phyloP scores from a whole-genome alignment of 208 protist genomes.

The Porcisia hertigi region DNA sequence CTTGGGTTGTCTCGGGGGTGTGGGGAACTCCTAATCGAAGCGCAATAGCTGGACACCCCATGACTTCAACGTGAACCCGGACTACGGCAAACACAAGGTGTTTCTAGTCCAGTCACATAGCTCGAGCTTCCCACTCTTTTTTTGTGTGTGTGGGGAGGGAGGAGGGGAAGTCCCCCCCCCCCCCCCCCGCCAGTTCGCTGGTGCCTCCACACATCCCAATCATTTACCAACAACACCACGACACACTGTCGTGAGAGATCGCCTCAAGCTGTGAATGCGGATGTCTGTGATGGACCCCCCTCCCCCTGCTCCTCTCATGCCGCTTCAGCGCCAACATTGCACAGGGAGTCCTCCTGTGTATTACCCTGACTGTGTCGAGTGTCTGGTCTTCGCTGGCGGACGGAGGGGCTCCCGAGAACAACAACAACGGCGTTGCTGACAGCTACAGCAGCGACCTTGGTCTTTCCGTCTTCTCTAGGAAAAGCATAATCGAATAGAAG shows the following conservation, averaged over 20 bases:
- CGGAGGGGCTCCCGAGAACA: neutral
- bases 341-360: neutral
- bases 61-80: too few relatives aligned
- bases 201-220: neutral
- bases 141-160: too few relatives aligned
- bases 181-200: too few relatives aligned
- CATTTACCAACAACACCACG: neutral
- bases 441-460: neutral
- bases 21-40: too few relatives aligned
- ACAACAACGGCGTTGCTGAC: neutral
- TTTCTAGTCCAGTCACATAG: too few relatives aligned
- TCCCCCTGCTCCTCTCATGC: neutral
- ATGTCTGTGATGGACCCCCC: neutral
- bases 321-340: neutral
- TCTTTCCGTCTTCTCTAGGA: neutral
- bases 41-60: too few relatives aligned
- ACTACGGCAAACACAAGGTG: too few relatives aligned
- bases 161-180: too few relatives aligned
- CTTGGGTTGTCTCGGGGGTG: neutral
- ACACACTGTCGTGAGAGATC: neutral
- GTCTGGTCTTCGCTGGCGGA: neutral
- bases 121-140: too few relatives aligned
- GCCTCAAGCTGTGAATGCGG: neutral
- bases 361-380: neutral
- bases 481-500: neutral